Conservation (phyloP, 148 eudicot genomes). For the Rhododendron kiyosumense region DNA sequence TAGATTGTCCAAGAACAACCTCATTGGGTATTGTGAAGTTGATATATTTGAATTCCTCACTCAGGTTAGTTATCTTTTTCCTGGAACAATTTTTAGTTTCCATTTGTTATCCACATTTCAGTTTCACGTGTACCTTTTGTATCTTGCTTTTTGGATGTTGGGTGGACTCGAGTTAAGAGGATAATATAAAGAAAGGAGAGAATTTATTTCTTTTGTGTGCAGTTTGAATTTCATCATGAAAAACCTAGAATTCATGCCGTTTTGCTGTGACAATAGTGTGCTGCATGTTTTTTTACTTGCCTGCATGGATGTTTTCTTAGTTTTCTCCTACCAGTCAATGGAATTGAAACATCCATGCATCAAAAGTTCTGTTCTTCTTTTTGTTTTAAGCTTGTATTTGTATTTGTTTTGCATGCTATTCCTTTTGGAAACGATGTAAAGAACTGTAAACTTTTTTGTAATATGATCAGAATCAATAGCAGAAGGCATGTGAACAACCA, state of each 20-base stretch:
- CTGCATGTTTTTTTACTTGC: background rate
- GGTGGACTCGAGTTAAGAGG: background rate
- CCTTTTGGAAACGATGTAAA: background rate
- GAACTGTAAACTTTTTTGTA: background rate
- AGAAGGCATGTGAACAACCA: background rate
- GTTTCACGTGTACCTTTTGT: background rate
- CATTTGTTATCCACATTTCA: background rate
- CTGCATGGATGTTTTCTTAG: background rate
- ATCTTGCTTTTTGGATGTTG: background rate
- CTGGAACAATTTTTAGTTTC: constrained; percentile 3
- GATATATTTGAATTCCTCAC: constrained; percentile 65
- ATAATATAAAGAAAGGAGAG: background rate
- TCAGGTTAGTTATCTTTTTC: constrained; percentile 41
- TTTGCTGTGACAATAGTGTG: background rate
- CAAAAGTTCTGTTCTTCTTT: background rate
- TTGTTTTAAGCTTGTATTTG: background rate
- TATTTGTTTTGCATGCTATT: background rate
- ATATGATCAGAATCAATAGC: background rate
- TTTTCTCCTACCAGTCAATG: background rate
- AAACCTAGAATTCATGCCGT: background rate
- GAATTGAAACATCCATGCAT: background rate
- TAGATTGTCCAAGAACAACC: constrained; percentile 69
- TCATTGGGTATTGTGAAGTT: constrained; percentile 78
- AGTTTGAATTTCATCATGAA: background rate
- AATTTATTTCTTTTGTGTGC: background rate